Evolutionary conservation across 208 protist genomes (phyloP).

Genomic region (Strigomonas oncopelti): DNA sequence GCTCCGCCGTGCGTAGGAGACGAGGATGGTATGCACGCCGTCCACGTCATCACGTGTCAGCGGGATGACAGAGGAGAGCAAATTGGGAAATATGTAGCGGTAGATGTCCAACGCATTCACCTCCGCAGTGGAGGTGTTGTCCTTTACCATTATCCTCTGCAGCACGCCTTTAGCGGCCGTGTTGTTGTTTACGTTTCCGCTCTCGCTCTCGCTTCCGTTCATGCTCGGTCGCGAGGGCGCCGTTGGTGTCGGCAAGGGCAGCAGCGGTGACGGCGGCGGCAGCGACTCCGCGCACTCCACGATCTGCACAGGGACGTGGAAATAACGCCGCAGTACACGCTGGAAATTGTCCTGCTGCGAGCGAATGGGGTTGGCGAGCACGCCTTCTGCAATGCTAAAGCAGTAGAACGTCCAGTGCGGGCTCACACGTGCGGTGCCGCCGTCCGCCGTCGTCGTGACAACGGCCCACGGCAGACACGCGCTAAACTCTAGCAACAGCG

Average conservation of each 20-base stretch:
- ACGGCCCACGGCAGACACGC: not conserved
- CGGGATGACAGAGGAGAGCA: not conserved
- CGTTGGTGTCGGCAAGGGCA: not conserved
- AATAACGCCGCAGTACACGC: not conserved
- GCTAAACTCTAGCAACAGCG: not conserved
- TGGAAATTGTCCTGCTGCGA: not conserved
- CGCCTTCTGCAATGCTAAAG: not conserved
- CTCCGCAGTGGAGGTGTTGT: not conserved
- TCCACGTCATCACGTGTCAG: not conserved
- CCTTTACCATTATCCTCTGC: not conserved
- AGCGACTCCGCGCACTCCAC: not conserved
- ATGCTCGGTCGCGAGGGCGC: too few relatives aligned
- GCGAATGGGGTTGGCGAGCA: not conserved
- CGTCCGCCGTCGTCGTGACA: too few relatives aligned
- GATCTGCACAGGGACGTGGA: not conserved
- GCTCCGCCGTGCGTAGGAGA: too few relatives aligned
- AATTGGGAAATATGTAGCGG: not conserved
- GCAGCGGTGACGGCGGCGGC: not conserved
- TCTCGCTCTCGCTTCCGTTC: too few relatives aligned
- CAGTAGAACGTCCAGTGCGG: slow-evolving; percentile 2
- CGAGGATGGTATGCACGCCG: not conserved
- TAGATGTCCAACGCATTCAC: not conserved
- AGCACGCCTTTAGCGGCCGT: too few relatives aligned
- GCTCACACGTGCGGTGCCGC: too few relatives aligned
- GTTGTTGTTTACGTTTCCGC: too few relatives aligned